Base-by-base conservation (phyloP, 345 rosid species). In the Salix koriyanagi region DNA sequence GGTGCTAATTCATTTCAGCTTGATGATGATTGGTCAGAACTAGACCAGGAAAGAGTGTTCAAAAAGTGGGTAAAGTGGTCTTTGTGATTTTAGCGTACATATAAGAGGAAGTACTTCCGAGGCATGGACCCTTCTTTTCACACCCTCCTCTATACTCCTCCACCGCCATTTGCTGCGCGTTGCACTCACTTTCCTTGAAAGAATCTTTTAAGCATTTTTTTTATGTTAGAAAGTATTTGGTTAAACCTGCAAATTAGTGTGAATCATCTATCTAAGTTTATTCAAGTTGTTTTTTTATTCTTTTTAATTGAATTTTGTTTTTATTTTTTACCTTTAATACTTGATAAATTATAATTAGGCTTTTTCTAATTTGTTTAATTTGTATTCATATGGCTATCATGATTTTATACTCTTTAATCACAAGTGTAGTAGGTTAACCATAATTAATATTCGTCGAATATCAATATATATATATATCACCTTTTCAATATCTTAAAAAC, bases 1-100 rank as follows among this genome's bases (percentile, higher is more conserved):
- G 61, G 69, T 36, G 42, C 7, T 34, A 41, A 34, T 23, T 36
- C 39, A 36, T 9, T 23, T 6, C 2, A 37, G 50, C 26, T 13
- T 65, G 69, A 16, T 7, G 68, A 30, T 3, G 68, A 65, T 3
- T 28, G 36, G 32, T 28, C 36, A 36, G 11, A 30, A 7, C 10
- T 1, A 65, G 41, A 8, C 69, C 18, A 10, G 21, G 7, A 44
- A 68, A 44, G 3, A 37, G 71, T 68, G 71, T 37, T 56, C 26
- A 8, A 21, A 42, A 6, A 68, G 71, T 39, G 71, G 71, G 71
- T 41, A 41, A 41, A 37, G 71, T 37, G 71, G 50, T 37, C 30
- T 36, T 34, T 37, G 71, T 37, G 39, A 32, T 52, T 85, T 81
- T 81, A 77, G 87, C 87, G 83, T 84, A 83, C 85, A 75, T 76